A percentile compares a stretch with the other conserved stretches of the same genome.
These are phyloP conservation scores for Ophiobolus disseminans DNA, from an alignment of 2,329 filamentous ascomycete species.

Conservation along the genomic window DNA sequence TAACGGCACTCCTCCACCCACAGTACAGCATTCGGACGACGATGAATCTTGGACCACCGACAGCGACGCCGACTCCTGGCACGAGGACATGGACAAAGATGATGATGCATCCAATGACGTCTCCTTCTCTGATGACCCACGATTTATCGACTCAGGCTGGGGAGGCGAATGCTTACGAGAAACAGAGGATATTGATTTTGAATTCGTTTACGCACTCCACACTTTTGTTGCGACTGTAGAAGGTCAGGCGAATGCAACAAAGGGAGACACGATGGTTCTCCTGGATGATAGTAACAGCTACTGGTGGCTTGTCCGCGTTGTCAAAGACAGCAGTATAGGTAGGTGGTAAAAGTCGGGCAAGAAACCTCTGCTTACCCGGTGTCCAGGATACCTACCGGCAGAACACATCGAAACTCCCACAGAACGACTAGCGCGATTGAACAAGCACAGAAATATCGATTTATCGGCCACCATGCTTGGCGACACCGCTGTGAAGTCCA, in stretches of 20 bases:
- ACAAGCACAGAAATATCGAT: conserved; percentile 98
- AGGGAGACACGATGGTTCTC: conserved; percentile 98
- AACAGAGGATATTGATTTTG: conserved; percentile 99
- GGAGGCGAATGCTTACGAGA: conserved; percentile 85
- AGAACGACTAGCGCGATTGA: conserved; percentile 88
- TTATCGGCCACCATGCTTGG: conserved; percentile 75
- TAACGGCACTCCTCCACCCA: conserved; percentile 19
- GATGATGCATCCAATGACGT: conserved; percentile 69
- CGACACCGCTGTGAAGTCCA: conserved; percentile 78
- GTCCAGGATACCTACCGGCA: conserved; percentile 90
- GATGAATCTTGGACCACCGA: conserved; percentile 47
- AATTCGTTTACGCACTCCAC: conserved; percentile 97
- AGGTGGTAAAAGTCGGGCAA: conserved; percentile 28
- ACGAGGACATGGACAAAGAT: conserved; percentile 41
- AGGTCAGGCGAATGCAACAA: conserved; percentile 96
- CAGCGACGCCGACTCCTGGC: conserved; percentile 48
- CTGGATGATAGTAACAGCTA: conserved; percentile 99
- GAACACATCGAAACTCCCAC: conserved; percentile 99
- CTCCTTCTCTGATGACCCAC: conserved; percentile 63
- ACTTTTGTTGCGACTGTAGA: conserved; percentile 98
- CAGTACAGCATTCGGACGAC: conserved; percentile 6
- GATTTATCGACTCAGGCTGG: conserved; percentile 76
- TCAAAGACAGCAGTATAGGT: conserved; percentile 97
- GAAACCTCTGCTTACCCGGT: conserved; percentile 3
- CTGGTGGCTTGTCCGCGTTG: conserved; percentile 97